Base-by-base conservation (phyloP, 1,139 yeast genomes). In the Pichia sp. region DNA sequence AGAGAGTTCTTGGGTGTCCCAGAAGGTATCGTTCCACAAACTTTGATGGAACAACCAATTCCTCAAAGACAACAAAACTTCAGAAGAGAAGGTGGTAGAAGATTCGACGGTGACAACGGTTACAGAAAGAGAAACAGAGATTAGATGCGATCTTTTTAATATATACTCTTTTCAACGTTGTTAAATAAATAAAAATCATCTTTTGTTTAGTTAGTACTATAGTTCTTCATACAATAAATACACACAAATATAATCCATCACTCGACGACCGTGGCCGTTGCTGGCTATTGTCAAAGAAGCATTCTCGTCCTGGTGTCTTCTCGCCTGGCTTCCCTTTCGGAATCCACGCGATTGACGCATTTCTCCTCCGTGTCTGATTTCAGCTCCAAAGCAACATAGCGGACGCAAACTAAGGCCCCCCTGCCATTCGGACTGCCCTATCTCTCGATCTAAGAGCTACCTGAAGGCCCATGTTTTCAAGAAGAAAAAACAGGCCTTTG, bases 1-100 rank as follows among this genome's bases (percentile, higher is more conserved):
- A 89, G 98, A 83, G 90, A 88, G 75, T 95, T 92, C 89, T 87
- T 93, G 79, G 92, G 92, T 86, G 86, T 93, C 73, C 99, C 99
- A 80, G 95, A 87, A 78, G 96, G 92, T 80, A 87, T 93, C 78
- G 95, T 92, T 77, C 99, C 99, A 76, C 87, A 89, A 78, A 93
- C 99, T 78, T 89, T 95, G 86, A 89, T 91, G 83, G 92, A 87
- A 85, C 91, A 86, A 75, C 86, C 90, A 74, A 85, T 88, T 75
- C 90, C 85, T 81, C 93, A 84, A 80, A 87, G 85, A 83, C 84
- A 78, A 75, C 77, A 74, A 73, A 84, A 78, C 74, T 75, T 73
- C 73, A 78, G 78, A 73, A 78, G 81, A 76, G 69, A 69, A 64
- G 68, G 73, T 68, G 66, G 62, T 53, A 66, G 67, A 63, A 69